Conservation (phyloP, 228 moss, liverwort and hornwort genomes). For the Sphagnum magellanicum region DNA sequence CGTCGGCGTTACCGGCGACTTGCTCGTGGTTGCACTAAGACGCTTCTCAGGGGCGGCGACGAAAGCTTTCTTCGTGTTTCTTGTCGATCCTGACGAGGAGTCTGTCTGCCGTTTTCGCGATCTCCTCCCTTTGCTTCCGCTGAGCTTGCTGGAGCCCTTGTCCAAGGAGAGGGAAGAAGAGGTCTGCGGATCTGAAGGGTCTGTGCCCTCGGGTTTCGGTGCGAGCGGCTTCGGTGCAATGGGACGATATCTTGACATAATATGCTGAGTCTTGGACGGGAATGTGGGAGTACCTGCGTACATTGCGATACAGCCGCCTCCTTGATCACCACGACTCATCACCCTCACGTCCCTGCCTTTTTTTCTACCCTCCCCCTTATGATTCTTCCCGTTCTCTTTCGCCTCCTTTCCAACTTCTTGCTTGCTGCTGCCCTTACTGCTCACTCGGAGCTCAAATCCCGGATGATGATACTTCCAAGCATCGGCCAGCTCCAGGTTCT, state of each 20-base stretch:
- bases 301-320: slow-evolving; percentile 32
- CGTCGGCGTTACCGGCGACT: slow-evolving; percentile 7
- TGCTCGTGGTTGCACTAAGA: slow-evolving; percentile 6
- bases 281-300: slow-evolving; percentile 29
- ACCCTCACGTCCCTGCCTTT: slow-evolving; percentile 5
- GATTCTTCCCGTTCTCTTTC: background rate
- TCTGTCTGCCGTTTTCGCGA: slow-evolving; percentile 22
- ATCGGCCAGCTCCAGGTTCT: too few species aligned
- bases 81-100: slow-evolving; percentile 21
- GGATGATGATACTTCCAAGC: too few species aligned
- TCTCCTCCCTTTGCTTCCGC: slow-evolving; percentile 49
- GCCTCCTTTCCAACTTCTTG: background rate
- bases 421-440: background rate
- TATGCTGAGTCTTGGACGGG: slow-evolving; percentile 65
- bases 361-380: slow-evolving; percentile 4
- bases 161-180: slow-evolving; percentile 73
- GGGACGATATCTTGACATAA: slow-evolving; percentile 83
- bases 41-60: background rate
- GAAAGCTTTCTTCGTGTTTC: slow-evolving; percentile 14
- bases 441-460: too few species aligned
- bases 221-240: slow-evolving; percentile 75
- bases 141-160: slow-evolving; percentile 25
- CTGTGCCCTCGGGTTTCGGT: slow-evolving; percentile 59
- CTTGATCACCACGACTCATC: slow-evolving; percentile 35
- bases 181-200: slow-evolving; percentile 71